Evolutionary conservation across 2,329 filamentous ascomycete species (phyloP).

Genomic region (Nemania sp.): DNA sequence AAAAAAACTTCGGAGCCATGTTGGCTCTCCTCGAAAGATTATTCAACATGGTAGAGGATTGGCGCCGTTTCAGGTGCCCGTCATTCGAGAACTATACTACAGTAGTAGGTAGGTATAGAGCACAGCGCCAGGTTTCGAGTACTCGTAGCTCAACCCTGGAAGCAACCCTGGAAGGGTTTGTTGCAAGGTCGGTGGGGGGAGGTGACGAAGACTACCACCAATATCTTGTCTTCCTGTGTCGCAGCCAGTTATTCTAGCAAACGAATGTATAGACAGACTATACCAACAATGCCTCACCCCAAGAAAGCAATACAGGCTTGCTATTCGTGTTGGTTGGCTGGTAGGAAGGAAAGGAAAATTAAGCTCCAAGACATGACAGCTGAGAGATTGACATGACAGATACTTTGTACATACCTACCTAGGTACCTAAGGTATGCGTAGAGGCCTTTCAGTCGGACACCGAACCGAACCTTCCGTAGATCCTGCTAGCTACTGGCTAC

Average conservation of each 20-base stretch:
- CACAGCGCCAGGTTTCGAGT: constrained; percentile 16
- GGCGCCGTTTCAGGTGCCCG: constrained; percentile 27
- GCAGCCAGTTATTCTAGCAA: background rate
- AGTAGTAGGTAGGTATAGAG: background rate
- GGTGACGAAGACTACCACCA: background rate
- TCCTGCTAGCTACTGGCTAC: background rate
- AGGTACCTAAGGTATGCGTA: background rate
- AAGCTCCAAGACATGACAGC: background rate
- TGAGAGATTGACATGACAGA: background rate
- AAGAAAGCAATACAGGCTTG: background rate
- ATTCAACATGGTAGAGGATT: constrained; percentile 37
- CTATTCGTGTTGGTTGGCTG: background rate
- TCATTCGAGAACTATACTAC: constrained; percentile 25
- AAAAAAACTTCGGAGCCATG: constrained; percentile 36
- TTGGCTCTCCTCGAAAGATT: constrained; percentile 25
- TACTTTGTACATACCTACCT: too few relatives aligned
- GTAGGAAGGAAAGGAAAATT: background rate
- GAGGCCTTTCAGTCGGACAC: constrained; percentile 2
- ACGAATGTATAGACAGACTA: background rate
- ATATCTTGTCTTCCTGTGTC: constrained; percentile 6
- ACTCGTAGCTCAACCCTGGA: constrained; percentile 23
- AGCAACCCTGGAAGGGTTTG: constrained; percentile 18
- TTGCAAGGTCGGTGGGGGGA: constrained; percentile 19
- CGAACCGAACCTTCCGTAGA: constrained; percentile 8
- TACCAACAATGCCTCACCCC: constrained; percentile 17